A percentile compares a stretch with the other conserved stretches of the same genome.
These are phyloP conservation scores for Magnolia sinica DNA, from an alignment of 164 flowering plant genomes.

Conservation along the genomic window DNA sequence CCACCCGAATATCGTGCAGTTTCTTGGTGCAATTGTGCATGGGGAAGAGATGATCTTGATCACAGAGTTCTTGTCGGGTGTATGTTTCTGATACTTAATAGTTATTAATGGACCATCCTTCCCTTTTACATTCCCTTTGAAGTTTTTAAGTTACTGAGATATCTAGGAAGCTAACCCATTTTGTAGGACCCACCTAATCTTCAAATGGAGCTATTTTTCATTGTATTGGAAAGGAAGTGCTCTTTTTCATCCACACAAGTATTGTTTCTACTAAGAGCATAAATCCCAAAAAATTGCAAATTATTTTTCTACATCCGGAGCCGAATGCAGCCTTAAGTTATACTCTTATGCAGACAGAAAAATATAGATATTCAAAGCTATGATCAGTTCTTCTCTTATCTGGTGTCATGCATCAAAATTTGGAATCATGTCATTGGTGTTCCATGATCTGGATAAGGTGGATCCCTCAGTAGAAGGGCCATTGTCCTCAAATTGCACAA, in stretches of 20 bases:
- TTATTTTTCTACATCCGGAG: background rate
- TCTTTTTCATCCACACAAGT: background rate
- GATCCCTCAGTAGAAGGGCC: background rate
- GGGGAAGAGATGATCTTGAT: slow-evolving; percentile 54
- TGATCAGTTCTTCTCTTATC: too few species aligned
- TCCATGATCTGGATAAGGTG: background rate
- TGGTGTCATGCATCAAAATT: background rate
- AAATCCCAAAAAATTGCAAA: too few species aligned
- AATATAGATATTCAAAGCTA: background rate
- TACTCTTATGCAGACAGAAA: background rate
- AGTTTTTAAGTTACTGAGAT: background rate
- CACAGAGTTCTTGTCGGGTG: slow-evolving; percentile 52
- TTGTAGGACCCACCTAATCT: too few species aligned
- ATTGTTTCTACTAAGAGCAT: background rate
- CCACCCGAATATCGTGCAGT: slow-evolving; percentile 68
- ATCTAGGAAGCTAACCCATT: background rate
- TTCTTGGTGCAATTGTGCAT: slow-evolving; percentile 53
- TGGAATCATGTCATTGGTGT: background rate
- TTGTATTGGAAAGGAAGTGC: background rate
- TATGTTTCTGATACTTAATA: slow-evolving; percentile 16
- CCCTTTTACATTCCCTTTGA: background rate
- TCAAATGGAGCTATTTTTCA: too few species aligned
- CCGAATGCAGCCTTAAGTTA: background rate
- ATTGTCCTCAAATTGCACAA: too few species aligned
- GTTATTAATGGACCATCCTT: background rate